Evolutionary conservation across 2,329 filamentous ascomycete species (phyloP).

Genomic region (Diaporthe caulivora): DNA sequence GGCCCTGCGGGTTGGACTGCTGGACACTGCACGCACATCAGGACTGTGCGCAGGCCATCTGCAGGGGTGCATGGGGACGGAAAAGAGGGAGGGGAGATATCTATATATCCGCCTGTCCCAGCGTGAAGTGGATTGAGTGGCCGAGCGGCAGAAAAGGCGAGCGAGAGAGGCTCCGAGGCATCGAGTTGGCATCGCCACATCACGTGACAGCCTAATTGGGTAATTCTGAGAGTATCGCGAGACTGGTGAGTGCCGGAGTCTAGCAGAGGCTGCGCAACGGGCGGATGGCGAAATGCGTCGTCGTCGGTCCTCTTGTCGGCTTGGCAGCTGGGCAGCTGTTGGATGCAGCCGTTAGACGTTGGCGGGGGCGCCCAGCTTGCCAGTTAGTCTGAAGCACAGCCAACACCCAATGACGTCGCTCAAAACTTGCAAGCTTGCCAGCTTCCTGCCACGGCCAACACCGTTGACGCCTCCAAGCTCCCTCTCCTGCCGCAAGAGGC

Average conservation of each 20-base stretch:
- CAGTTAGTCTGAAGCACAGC: not conserved
- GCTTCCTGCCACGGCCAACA: slow-evolving; percentile 12
- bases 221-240: not conserved
- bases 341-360: slow-evolving; percentile 9
- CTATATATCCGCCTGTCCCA: no score
- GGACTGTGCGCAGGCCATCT: not conserved
- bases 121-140: not conserved
- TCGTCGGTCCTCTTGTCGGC: not conserved
- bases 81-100: not conserved
- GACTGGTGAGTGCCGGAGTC: not conserved
- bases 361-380: slow-evolving; percentile 21
- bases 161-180: no score
- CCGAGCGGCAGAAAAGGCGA: not conserved
- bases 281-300: slow-evolving; percentile 21
- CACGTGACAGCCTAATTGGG: not conserved
- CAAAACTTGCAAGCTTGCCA: not conserved
- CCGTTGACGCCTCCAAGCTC: slow-evolving; percentile 15
- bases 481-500: slow-evolving; percentile 2
- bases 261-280: not conserved
- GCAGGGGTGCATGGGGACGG: not conserved
- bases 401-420: slow-evolving; percentile 36
- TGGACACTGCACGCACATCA: not conserved
- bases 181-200: not conserved
- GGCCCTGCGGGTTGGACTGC: not conserved
- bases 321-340: slow-evolving; percentile 16